These are phyloP conservation scores for Kwoniella mangroviensis DNA, from an alignment of 768 basidiomycete species.

Conservation along the genomic window DNA sequence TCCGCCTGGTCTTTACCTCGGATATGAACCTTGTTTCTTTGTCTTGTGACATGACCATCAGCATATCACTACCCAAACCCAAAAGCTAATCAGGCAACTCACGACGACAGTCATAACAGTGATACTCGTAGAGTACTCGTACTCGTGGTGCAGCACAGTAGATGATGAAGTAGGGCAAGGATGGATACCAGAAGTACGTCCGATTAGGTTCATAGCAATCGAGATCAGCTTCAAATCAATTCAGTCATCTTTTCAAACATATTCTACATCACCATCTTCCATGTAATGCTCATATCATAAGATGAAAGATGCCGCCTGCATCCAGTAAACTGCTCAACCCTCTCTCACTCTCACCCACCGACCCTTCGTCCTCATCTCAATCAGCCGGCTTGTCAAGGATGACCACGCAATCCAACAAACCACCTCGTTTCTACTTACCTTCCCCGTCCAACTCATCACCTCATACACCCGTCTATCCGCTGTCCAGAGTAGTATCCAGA, in stretches of 20 bases:
- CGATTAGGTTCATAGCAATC: background rate
- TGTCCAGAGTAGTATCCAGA: constrained; percentile 3
- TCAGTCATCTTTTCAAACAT: background rate
- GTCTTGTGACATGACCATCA: too few relatives aligned
- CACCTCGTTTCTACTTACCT: constrained; percentile 10
- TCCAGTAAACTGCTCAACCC: background rate
- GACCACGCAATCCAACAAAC: background rate
- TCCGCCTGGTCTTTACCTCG: too few relatives aligned
- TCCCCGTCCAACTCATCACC: constrained; percentile 8
- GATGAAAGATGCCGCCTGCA: background rate
- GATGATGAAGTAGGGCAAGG: too few relatives aligned
- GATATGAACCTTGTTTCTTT: too few relatives aligned
- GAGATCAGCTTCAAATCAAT: background rate
- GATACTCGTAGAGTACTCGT: too few relatives aligned
- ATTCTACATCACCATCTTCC: background rate
- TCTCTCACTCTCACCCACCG: background rate
- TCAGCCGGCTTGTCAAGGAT: background rate
- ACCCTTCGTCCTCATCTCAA: background rate
- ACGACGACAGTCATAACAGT: too few relatives aligned
- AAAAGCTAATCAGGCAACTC: too few relatives aligned
- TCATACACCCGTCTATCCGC: background rate
- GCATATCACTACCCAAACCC: too few relatives aligned
- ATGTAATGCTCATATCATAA: background rate
- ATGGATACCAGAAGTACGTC: too few relatives aligned
- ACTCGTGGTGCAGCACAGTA: too few relatives aligned